A percentile compares a stretch with the other conserved stretches of the same genome.
phyloP scores from a whole-genome alignment of 768 basidiomycete genomes.

The Boletus rufocinnamomeus region DNA sequence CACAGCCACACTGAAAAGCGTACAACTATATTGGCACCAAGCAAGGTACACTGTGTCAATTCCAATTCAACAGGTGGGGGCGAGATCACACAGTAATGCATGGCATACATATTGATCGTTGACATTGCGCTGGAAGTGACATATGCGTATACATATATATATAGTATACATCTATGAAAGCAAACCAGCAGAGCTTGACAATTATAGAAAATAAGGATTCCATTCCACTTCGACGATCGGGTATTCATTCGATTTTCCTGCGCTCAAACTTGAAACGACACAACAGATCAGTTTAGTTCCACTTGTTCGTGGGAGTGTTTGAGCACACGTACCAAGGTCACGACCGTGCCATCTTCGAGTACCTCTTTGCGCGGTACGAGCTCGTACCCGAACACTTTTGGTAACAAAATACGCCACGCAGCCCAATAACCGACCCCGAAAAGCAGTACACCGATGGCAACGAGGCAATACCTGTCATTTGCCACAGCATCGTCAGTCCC shows the following conservation, averaged over 20 bases:
- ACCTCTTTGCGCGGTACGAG: slow-evolving; percentile 49
- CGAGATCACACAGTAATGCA: no score
- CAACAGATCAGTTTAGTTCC: not conserved
- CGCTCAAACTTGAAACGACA: slow-evolving; percentile 11
- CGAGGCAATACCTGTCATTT: slow-evolving; percentile 48
- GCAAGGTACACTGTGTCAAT: no score
- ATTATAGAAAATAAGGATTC: not conserved
- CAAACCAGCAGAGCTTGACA: not conserved
- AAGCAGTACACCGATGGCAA: slow-evolving; percentile 51
- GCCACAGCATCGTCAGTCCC: not conserved
- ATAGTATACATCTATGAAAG: not conserved
- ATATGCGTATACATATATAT: no score
- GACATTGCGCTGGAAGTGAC: no score
- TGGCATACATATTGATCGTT: no score
- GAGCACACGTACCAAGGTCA: slow-evolving; percentile 46
- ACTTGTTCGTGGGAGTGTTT: no score
- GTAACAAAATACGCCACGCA: slow-evolving; percentile 51
- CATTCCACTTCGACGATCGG: not conserved
- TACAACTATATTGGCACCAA: no score
- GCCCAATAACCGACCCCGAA: slow-evolving; percentile 56
- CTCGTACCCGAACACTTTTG: slow-evolving; percentile 49
- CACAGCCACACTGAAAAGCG: no score
- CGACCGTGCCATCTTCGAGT: slow-evolving; percentile 54
- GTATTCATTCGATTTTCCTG: slow-evolving; percentile 5
- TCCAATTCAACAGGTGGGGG: no score